These are phyloP conservation scores for Avena sativa DNA, from an alignment of 176 grass and related monocot species.

Conservation along the genomic window DNA sequence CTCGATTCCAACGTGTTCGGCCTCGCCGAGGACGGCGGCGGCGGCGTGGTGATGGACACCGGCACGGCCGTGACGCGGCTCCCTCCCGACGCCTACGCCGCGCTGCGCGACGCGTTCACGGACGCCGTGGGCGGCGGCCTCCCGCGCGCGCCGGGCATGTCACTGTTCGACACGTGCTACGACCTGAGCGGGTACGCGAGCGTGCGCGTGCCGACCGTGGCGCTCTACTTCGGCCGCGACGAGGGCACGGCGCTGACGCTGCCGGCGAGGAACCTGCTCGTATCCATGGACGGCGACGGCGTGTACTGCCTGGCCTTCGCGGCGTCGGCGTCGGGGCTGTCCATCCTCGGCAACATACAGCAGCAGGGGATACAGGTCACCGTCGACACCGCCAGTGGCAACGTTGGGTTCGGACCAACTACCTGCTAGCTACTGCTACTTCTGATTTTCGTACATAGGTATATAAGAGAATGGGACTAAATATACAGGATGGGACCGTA, in stretches of 20 bases:
- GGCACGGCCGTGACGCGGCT: slow-evolving; percentile 83
- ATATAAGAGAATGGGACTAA: too few species aligned
- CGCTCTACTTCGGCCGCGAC: slow-evolving; percentile 65
- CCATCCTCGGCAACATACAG: slow-evolving; percentile 90
- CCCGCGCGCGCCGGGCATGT: slow-evolving; percentile 55
- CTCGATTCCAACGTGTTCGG: slow-evolving; percentile 68
- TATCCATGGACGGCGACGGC: slow-evolving; percentile 72
- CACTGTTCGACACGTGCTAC: slow-evolving; percentile 96
- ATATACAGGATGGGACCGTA: too few species aligned
- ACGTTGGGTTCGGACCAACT: slow-evolving; percentile 81
- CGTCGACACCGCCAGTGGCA: slow-evolving; percentile 73
- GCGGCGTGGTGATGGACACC: slow-evolving; percentile 93
- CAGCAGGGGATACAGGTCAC: slow-evolving; percentile 85
- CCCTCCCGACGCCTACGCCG: slow-evolving; percentile 59
- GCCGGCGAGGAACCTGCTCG: slow-evolving; percentile 82
- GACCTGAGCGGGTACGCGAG: slow-evolving; percentile 75
- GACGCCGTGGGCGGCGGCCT: slow-evolving; percentile 42
- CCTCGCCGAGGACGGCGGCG: slow-evolving; percentile 68
- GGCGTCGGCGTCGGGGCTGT: slow-evolving; percentile 59
- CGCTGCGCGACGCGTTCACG: slow-evolving; percentile 69
- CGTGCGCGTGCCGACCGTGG: slow-evolving; percentile 89
- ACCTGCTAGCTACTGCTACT: slow-evolving; percentile 54
- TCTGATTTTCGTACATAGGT: too few species aligned
- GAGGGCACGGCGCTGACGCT: slow-evolving; percentile 71
- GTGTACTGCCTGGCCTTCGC: slow-evolving; percentile 88